Conservation (phyloP, 2,329 filamentous ascomycete genomes). For the Bimuria novae-zelandiae region DNA sequence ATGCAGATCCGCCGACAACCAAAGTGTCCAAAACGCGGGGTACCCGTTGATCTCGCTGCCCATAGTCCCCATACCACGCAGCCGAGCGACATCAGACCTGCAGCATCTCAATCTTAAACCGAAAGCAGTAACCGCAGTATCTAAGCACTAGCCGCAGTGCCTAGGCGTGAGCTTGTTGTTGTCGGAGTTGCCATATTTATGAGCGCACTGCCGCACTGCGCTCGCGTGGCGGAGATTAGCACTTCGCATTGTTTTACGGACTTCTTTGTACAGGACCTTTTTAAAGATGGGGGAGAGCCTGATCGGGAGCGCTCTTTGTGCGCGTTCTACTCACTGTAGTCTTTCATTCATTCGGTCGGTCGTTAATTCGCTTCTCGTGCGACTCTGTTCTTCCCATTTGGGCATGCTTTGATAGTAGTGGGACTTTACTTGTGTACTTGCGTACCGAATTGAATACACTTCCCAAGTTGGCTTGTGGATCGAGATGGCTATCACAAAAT, state of each 20-base stretch:
- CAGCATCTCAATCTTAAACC: too few species aligned
- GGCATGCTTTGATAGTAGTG: neutral
- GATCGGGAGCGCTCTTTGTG: neutral
- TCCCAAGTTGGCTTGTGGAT: neutral
- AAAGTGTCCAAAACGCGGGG: too few species aligned
- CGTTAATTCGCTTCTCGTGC: neutral
- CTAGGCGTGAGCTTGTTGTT: neutral
- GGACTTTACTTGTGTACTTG: neutral
- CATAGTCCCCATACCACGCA: too few species aligned
- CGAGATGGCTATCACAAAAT: neutral
- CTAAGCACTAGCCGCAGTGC: neutral
- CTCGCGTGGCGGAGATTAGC: constrained; percentile 3
- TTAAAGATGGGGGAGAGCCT: neutral
- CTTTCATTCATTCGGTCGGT: neutral
- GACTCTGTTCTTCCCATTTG: neutral
- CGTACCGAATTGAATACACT: neutral
- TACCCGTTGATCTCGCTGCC: too few species aligned
- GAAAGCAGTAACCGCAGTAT: too few species aligned
- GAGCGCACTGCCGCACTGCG: neutral
- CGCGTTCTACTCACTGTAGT: neutral
- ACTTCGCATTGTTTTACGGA: neutral
- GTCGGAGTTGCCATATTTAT: neutral
- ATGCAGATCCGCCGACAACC: too few species aligned
- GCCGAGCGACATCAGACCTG: too few species aligned
- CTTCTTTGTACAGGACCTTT: neutral